A percentile compares a stretch with the other conserved stretches of the same genome.
phyloP scores from a whole-genome alignment of 129 eudicot genomes.

The Helianthus annuus region DNA sequence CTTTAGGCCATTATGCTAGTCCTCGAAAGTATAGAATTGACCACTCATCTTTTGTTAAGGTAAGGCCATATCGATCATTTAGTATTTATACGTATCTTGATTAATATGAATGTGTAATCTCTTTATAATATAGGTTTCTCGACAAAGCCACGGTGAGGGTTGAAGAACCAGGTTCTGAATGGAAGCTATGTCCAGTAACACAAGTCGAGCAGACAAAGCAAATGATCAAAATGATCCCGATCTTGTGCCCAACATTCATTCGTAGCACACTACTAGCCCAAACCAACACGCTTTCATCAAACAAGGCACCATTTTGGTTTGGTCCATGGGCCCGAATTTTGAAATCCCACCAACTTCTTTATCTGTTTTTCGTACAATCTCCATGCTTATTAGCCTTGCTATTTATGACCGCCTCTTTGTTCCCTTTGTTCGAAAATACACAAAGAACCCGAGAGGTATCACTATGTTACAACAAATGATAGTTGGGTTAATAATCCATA shows the following conservation, averaged over 20 bases:
- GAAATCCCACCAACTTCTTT: slow-evolving; percentile 69
- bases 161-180: slow-evolving; percentile 25
- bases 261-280: slow-evolving; percentile 52
- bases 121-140: slow-evolving; percentile 36
- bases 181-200: slow-evolving; percentile 55
- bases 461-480: slow-evolving; percentile 63
- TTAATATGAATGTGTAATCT: no score
- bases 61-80: no score
- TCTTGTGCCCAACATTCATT: slow-evolving; percentile 39
- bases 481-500: slow-evolving; percentile 54
- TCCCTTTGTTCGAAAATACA: slow-evolving; percentile 48
- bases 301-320: slow-evolving; percentile 56
- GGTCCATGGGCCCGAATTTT: slow-evolving; percentile 57
- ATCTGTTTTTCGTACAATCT: slow-evolving; percentile 52
- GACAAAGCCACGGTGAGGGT: slow-evolving; percentile 55
- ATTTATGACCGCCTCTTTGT: slow-evolving; percentile 47
- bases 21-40: no score
- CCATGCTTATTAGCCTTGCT: slow-evolving; percentile 49
- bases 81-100: no score
- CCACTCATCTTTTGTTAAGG: no score
- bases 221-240: slow-evolving; percentile 62
- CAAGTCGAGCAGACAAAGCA: slow-evolving; percentile 71
- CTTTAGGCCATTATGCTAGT: no score
- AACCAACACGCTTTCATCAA: slow-evolving; percentile 54
- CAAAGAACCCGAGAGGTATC: slow-evolving; percentile 67